These are phyloP conservation scores for Saccharomyces paradoxus DNA, from an alignment of 805 yeast species.

Conservation along the genomic window DNA sequence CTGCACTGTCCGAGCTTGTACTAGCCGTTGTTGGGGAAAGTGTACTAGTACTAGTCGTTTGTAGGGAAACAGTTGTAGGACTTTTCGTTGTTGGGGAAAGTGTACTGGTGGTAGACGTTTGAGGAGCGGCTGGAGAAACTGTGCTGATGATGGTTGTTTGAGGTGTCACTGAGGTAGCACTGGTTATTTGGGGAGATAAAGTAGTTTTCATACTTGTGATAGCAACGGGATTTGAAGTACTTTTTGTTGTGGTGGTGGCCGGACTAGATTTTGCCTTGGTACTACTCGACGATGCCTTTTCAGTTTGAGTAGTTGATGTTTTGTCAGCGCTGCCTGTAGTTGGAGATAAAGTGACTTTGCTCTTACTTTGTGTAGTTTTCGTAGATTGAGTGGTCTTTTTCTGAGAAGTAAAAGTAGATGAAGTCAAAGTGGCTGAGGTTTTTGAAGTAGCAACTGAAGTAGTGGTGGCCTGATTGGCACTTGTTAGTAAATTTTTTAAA, in stretches of 20 bases:
- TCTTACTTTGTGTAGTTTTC: conserved; percentile 1
- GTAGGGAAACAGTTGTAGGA: not conserved
- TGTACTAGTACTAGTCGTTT: conserved; percentile 5
- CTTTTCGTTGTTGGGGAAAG: not conserved
- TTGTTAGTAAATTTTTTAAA: conserved; percentile 37
- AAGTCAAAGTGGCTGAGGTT: conserved; percentile 11
- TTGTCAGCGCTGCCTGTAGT: conserved; percentile 4
- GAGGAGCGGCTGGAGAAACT: not conserved
- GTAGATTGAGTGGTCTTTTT: conserved; percentile 10
- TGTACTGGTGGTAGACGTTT: conserved; percentile 6
- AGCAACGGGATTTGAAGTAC: conserved; percentile 3
- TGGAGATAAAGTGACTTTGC: not conserved
- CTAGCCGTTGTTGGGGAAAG: conserved; percentile 2
- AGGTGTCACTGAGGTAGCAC: not conserved
- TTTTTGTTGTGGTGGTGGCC: conserved; percentile 4
- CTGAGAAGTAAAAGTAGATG: conserved; percentile 8
- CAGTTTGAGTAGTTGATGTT: conserved; percentile 2
- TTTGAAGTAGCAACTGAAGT: conserved; percentile 10
- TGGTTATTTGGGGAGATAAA: conserved; percentile 3
- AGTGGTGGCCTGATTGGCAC: conserved; percentile 2
- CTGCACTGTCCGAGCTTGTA: conserved; percentile 27
- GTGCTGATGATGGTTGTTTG: conserved; percentile 5
- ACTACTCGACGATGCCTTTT: conserved; percentile 5
- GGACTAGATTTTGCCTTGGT: conserved; percentile 4
- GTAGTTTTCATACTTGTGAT: not conserved